Evolutionary conservation across 345 rosid genomes (phyloP), one percentile per base, ranked within the genome.

Genomic region (Conringia planisiliqua): DNA sequence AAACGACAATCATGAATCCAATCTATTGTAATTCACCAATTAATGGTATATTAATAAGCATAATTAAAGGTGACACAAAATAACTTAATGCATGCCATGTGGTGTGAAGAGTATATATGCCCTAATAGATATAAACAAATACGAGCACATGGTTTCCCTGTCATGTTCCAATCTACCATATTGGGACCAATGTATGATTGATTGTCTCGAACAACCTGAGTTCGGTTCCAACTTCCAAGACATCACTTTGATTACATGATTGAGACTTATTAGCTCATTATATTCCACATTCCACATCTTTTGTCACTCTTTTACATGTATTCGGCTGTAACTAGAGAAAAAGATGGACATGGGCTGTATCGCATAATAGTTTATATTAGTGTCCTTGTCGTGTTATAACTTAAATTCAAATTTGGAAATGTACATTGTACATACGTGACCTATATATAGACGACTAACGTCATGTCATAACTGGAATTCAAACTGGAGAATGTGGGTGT

Each of bases 91-190:
- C 76, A 72, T 56, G 22, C 32, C 6, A 32, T 62, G 33, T 3
- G 69, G 40, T 51, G 52, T 5, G 62, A 62, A 62, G 33, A 27
- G 62, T 29, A 72, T 54, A 68, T 32, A 67, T 36, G 57, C 57
- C 17, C 17, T n/a, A 14, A 24, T 9, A 56, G 30, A 47, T 59
- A 58, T 59, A 43, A 71, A 59, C 40, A 40, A 62, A 70, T 52
- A 55, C 55, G 35, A 52, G 62, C 77, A 72, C 77, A 72, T 52
- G 63, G 70, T 62, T 64, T 32, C 44, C 44, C 44, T 72, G 46
- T 72, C 70, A 72, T 64, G 63, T 52, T 72, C 77, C 62, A 72
- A 62, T 62, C 62, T 27, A 72, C 43, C 43, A 72, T 32, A 62
- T 52, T 30, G 56, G 64, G 36, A 32, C 57, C 38, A 63, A 20